phyloP scores from a whole-genome alignment of 2,329 filamentous ascomycete genomes.

The Penicillium glabrum region DNA sequence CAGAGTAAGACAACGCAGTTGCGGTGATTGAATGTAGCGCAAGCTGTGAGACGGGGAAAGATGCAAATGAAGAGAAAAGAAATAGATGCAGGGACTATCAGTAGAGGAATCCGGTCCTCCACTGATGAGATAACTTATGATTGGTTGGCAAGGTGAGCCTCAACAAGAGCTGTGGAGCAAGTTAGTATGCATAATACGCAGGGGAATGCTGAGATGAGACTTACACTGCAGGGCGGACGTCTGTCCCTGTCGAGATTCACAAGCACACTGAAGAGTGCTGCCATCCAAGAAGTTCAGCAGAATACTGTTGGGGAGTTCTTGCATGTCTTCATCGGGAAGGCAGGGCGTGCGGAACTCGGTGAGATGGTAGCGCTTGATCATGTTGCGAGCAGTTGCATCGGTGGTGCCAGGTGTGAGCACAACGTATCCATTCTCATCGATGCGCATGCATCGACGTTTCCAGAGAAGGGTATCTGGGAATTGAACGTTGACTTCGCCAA shows the following conservation, averaged over 20 bases:
- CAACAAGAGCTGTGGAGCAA: conserved; percentile 38
- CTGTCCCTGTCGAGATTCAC: conserved; percentile 57
- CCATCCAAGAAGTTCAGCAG: conserved; percentile 63
- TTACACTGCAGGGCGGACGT: conserved; percentile 52
- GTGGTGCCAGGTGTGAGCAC: conserved; percentile 72
- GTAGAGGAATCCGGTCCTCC: conserved; percentile 2
- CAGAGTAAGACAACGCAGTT: conserved; percentile 2
- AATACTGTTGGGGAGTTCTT: conserved; percentile 88
- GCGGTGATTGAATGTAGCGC: conserved; percentile 9
- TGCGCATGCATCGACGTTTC: conserved; percentile 87
- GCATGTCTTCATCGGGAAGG: conserved; percentile 82
- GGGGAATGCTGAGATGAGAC: conserved; percentile 16
- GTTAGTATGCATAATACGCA: conserved; percentile 4
- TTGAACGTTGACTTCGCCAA: conserved; percentile 93
- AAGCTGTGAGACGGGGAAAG: neutral
- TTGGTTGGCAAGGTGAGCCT: conserved; percentile 40
- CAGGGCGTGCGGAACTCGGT: conserved; percentile 78
- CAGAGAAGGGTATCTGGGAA: conserved; percentile 95
- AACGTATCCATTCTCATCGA: conserved; percentile 81
- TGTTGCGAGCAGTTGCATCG: conserved; percentile 58
- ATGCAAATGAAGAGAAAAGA: neutral
- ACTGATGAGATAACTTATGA: conserved; percentile 13
- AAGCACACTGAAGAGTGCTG: conserved; percentile 63
- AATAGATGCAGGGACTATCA: neutral
- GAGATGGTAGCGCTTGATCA: conserved; percentile 79